Percentiles rank a stretch among this genome's conserved stretches.
Evolutionary conservation across 2,329 filamentous ascomycete genomes (phyloP).

Genomic region (Botryotinia convoluta): DNA sequence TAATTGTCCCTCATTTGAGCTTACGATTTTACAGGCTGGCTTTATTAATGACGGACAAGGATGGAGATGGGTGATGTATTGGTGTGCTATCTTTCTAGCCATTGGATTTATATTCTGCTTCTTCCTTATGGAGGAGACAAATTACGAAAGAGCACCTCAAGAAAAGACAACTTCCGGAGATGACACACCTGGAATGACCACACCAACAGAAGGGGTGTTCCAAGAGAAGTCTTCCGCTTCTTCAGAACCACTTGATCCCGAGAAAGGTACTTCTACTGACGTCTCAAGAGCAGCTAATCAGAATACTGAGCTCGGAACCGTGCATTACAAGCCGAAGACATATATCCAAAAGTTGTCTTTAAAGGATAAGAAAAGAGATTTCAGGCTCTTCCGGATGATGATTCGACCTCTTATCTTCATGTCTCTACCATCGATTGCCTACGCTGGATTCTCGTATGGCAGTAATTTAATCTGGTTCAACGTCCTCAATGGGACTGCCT

Average conservation of each 20-base stretch:
- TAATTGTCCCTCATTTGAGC: neutral
- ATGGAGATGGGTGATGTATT: constrained; percentile 52
- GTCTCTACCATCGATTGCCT: constrained; percentile 38
- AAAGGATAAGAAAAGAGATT: constrained; percentile 30
- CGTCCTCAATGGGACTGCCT: constrained; percentile 40
- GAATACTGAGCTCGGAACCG: constrained; percentile 3
- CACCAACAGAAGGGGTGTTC: constrained; percentile 19
- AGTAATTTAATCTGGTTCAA: constrained; percentile 41
- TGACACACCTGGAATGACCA: constrained; percentile 21
- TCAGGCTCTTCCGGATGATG: constrained; percentile 37
- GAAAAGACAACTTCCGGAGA: constrained; percentile 18
- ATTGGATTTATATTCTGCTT: constrained; percentile 51
- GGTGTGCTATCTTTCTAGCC: constrained; percentile 53
- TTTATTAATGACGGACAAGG: constrained; percentile 49
- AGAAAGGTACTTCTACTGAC: constrained; percentile 20
- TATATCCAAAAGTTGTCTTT: constrained; percentile 34
- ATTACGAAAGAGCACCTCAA: constrained; percentile 31
- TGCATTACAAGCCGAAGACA: constrained; percentile 29
- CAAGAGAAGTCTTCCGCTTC: neutral
- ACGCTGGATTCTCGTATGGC: constrained; percentile 40
- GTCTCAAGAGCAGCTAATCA: neutral
- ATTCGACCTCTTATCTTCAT: constrained; percentile 37
- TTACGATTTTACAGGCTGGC: constrained; percentile 38
- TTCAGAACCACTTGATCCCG: constrained; percentile 21
- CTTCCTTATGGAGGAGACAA: constrained; percentile 61